phyloP scores from a whole-genome alignment of 345 rosid species.

The Euphorbia peplus region DNA sequence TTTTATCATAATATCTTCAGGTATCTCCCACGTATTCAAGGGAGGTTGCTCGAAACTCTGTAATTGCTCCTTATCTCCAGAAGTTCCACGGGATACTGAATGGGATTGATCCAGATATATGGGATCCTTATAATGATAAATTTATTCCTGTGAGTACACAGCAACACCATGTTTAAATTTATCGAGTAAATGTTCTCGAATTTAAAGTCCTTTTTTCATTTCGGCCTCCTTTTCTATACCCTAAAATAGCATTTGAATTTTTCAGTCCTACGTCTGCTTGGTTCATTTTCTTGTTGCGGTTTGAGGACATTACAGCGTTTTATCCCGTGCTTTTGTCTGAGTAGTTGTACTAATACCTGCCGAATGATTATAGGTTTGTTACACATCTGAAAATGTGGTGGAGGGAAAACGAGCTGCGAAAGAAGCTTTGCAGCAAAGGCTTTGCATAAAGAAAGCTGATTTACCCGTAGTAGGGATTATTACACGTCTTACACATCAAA shows the following conservation, averaged over 20 bases:
- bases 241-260: background rate
- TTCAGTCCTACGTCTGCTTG: too few species aligned
- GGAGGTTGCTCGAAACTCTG: conserved; percentile 79
- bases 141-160: conserved; percentile 65
- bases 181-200: background rate
- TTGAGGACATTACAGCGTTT: too few species aligned
- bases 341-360: conserved; percentile 20
- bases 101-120: conserved; percentile 90
- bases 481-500: conserved; percentile 89
- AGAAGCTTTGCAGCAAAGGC: conserved; percentile 70
- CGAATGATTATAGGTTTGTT: conserved; percentile 47
- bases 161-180: background rate
- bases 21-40: conserved; percentile 76
- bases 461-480: conserved; percentile 79
- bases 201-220: background rate
- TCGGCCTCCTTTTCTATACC: background rate
- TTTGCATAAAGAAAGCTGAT: conserved; percentile 56
- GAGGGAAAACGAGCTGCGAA: conserved; percentile 95
- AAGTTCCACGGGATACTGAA: conserved; percentile 90
- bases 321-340: background rate
- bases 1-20: conserved; percentile 34
- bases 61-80: conserved; percentile 62
- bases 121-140: conserved; percentile 90
- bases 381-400: conserved; percentile 68
- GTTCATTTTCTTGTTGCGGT: too few species aligned